These are phyloP conservation scores for Colletotrichum eremochloae DNA, from an alignment of 2,329 filamentous ascomycete species.

Conservation along the genomic window DNA sequence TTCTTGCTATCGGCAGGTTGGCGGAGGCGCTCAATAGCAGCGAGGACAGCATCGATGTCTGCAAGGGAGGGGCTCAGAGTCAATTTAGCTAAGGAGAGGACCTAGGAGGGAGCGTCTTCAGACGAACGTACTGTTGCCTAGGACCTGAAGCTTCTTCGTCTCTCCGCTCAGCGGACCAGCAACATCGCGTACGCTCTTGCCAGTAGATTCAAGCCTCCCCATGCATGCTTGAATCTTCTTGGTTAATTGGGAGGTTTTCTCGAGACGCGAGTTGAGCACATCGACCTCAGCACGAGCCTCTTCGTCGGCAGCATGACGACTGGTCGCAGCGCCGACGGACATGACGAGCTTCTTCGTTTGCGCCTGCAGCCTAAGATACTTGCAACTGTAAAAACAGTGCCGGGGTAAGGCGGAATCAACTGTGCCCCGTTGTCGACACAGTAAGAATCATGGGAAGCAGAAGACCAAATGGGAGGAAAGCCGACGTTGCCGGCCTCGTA, in stretches of 20 bases:
- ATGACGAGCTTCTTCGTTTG: constrained; percentile 51
- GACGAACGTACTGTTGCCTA: constrained; percentile 78
- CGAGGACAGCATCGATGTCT: constrained; percentile 89
- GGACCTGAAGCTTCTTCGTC: constrained; percentile 88
- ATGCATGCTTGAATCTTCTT: constrained; percentile 96
- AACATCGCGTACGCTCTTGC: constrained; percentile 90
- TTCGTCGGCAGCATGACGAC: constrained; percentile 70
- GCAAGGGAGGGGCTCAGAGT: constrained; percentile 32
- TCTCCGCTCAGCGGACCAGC: constrained; percentile 94
- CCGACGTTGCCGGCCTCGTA: neutral
- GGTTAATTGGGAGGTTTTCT: constrained; percentile 92
- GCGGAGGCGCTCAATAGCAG: constrained; percentile 88
- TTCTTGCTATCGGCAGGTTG: constrained; percentile 94
- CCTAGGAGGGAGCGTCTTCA: neutral
- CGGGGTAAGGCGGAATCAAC: neutral
- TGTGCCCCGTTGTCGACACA: neutral
- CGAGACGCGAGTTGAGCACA: constrained; percentile 79
- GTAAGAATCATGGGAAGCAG: neutral
- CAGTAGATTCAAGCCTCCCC: constrained; percentile 85
- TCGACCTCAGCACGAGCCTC: constrained; percentile 79
- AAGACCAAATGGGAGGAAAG: neutral
- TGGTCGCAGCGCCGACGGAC: constrained; percentile 64
- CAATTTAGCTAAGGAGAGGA: constrained; percentile 36
- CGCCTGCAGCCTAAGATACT: neutral
- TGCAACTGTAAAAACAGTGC: neutral